Percentiles rank a stretch among this genome's conserved stretches.
These are phyloP conservation scores for Chalciporus sphaerocephalus DNA, from an alignment of 768 basidiomycete species.

Conservation along the genomic window DNA sequence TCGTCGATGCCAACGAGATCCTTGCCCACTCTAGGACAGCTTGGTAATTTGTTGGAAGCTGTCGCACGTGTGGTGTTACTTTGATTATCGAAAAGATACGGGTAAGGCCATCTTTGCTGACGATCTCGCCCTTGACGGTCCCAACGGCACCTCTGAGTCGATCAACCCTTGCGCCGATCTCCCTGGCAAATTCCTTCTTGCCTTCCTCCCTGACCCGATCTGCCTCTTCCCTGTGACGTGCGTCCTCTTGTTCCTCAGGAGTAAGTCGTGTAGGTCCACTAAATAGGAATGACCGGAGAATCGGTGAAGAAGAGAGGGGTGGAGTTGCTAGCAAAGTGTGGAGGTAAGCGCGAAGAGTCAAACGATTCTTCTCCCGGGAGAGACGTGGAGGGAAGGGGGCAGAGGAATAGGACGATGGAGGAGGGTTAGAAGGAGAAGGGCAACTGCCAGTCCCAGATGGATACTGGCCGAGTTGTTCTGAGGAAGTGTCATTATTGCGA, in stretches of 20 bases:
- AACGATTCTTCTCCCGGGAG: conserved; percentile 88
- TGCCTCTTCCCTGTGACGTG: conserved; percentile 76
- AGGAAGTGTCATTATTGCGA: conserved; percentile 2
- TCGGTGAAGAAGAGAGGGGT: conserved; percentile 77
- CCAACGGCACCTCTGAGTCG: conserved; percentile 77
- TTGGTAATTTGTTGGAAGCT: conserved; percentile 78
- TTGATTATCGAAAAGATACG: conserved; percentile 88
- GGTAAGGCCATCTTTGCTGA: conserved; percentile 86
- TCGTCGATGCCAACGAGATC: conserved; percentile 97
- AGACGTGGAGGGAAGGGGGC: conserved; percentile 47
- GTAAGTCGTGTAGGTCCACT: conserved; percentile 68
- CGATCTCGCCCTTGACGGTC: conserved; percentile 89
- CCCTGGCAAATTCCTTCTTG: conserved; percentile 74
- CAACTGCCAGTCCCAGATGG: conserved; percentile 59
- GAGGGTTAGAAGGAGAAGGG: conserved; percentile 47
- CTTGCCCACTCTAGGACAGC: conserved; percentile 95
- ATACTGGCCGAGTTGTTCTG: conserved; percentile 57
- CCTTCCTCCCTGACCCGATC: conserved; percentile 87
- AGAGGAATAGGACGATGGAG: conserved; percentile 31
- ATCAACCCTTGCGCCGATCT: conserved; percentile 85
- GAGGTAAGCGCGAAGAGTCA: conserved; percentile 93
- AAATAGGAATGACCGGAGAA: conserved; percentile 81
- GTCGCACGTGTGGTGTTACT: conserved; percentile 66
- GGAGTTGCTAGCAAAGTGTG: conserved; percentile 69
- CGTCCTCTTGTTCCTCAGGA: conserved; percentile 74